Conservation (phyloP, 2,329 filamentous ascomycete species). For the Aspergillus terreus region DNA sequence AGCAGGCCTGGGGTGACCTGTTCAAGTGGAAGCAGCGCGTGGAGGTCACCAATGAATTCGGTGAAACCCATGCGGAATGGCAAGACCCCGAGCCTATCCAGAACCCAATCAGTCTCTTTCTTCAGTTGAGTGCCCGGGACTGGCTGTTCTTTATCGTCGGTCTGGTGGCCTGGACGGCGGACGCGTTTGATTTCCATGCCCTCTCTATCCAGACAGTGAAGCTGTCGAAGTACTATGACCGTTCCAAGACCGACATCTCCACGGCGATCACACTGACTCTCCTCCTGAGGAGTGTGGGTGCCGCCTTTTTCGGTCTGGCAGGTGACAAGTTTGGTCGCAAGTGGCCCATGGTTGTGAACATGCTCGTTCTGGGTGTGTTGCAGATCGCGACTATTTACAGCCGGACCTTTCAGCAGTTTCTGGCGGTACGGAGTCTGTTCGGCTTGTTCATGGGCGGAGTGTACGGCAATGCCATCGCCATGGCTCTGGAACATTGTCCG, state of each 20-base stretch:
- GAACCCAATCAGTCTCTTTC: slow-evolving; percentile 67
- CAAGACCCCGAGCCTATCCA: slow-evolving; percentile 61
- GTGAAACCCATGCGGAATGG: slow-evolving; percentile 67
- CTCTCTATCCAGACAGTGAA: slow-evolving; percentile 75
- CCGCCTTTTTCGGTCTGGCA: slow-evolving; percentile 70
- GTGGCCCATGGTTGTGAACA: slow-evolving; percentile 75
- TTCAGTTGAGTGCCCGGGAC: slow-evolving; percentile 59
- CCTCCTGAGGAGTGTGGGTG: slow-evolving; percentile 70
- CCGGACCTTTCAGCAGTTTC: slow-evolving; percentile 66
- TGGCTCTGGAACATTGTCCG: slow-evolving; percentile 72
- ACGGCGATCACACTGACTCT: slow-evolving; percentile 63
- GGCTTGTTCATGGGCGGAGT: slow-evolving; percentile 79
- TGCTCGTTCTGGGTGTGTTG: slow-evolving; percentile 66
- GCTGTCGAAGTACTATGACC: slow-evolving; percentile 57
- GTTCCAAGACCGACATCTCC: slow-evolving; percentile 65
- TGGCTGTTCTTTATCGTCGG: slow-evolving; percentile 77
- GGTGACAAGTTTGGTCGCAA: slow-evolving; percentile 78
- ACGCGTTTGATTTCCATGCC: slow-evolving; percentile 81
- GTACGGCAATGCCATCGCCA: slow-evolving; percentile 74
- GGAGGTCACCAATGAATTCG: slow-evolving; percentile 50
- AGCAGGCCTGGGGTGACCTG: slow-evolving; percentile 61
- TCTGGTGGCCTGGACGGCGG: slow-evolving; percentile 72
- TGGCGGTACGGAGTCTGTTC: slow-evolving; percentile 70
- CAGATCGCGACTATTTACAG: slow-evolving; percentile 78
- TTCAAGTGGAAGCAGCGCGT: slow-evolving; percentile 73